These are phyloP conservation scores for Mortierella sp. DNA, from an alignment of 371 early-diverging fungal genomes.

Conservation along the genomic window DNA sequence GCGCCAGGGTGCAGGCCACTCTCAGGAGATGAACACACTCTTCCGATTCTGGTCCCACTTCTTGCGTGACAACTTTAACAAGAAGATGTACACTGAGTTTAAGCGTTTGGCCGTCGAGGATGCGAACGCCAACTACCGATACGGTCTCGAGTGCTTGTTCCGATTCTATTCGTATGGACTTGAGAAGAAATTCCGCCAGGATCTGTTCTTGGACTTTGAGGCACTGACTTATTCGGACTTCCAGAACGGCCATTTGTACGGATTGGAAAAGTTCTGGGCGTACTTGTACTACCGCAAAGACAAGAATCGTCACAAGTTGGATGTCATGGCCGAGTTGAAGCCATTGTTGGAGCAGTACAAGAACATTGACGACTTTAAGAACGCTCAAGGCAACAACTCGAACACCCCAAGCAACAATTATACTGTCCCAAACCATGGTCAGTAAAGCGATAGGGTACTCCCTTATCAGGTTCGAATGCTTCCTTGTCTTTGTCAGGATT, in stretches of 20 bases:
- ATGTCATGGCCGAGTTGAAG: conserved; percentile 73
- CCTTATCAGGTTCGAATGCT: not conserved
- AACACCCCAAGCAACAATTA: conserved; percentile 43
- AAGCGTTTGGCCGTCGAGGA: conserved; percentile 93
- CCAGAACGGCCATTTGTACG: conserved; percentile 84
- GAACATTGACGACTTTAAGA: conserved; percentile 81
- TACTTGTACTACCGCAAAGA: conserved; percentile 92
- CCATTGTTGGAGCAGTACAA: conserved; percentile 75
- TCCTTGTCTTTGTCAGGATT: not conserved
- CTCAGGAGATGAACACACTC: conserved; percentile 98
- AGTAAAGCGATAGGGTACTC: not conserved
- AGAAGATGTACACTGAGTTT: conserved; percentile 94
- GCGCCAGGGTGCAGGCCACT: conserved; percentile 89
- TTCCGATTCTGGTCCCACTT: conserved; percentile 99
- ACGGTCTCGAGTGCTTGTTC: conserved; percentile 97
- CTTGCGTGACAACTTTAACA: conserved; percentile 94
- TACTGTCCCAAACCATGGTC: conserved; percentile 35
- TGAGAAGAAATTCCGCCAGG: conserved; percentile 88
- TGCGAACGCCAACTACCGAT: conserved; percentile 89
- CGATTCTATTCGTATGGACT: conserved; percentile 97
- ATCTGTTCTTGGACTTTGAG: conserved; percentile 92
- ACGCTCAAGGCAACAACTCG: conserved; percentile 36
- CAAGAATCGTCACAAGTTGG: conserved; percentile 77
- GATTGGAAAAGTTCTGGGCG: conserved; percentile 98
- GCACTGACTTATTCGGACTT: conserved; percentile 83